Evolutionary conservation across 2,329 filamentous ascomycete species (phyloP).

Genomic region (Trichoderma sp.): DNA sequence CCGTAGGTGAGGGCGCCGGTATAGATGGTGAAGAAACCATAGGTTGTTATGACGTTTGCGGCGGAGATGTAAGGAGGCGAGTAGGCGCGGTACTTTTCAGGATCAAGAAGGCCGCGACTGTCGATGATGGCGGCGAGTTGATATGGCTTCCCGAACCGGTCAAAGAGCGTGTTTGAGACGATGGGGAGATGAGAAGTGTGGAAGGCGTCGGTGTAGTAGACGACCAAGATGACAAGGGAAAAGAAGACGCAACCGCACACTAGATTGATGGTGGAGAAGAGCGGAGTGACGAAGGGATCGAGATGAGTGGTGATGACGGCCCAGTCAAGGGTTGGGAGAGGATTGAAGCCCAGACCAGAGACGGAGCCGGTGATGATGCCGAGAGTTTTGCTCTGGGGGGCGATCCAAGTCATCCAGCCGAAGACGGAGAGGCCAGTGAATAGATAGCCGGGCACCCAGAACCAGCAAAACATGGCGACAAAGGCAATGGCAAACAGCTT

Average conservation of each 20-base stretch:
- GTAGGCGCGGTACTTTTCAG: conserved; percentile 38
- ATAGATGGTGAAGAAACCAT: conserved; percentile 43
- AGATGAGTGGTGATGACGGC: conserved; percentile 33
- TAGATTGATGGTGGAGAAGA: conserved; percentile 37
- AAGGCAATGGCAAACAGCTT: conserved; percentile 46
- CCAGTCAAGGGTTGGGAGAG: conserved; percentile 44
- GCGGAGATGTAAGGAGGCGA: conserved; percentile 42
- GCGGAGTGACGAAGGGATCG: conserved; percentile 39
- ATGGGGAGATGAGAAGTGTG: conserved; percentile 39
- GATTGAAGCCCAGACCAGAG: conserved; percentile 41
- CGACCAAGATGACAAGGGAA: conserved; percentile 29
- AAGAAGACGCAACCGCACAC: conserved; percentile 31
- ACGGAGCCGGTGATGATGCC: conserved; percentile 36
- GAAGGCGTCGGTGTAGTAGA: conserved; percentile 36
- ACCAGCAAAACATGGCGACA: conserved; percentile 49
- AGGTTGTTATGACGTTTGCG: conserved; percentile 35
- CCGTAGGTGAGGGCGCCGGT: conserved; percentile 40
- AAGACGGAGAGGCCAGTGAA: conserved; percentile 48
- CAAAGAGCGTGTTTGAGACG: conserved; percentile 39
- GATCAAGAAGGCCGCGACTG: conserved; percentile 35
- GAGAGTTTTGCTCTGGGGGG: conserved; percentile 40
- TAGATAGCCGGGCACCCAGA: conserved; percentile 53
- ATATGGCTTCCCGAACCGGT: conserved; percentile 39
- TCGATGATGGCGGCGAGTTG: conserved; percentile 38
- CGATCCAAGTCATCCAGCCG: conserved; percentile 54